Percentiles rank a stretch among this genome's conserved stretches.
phyloP scores from a whole-genome alignment of 2,329 filamentous ascomycete species.

The Neofusicoccum sp. region DNA sequence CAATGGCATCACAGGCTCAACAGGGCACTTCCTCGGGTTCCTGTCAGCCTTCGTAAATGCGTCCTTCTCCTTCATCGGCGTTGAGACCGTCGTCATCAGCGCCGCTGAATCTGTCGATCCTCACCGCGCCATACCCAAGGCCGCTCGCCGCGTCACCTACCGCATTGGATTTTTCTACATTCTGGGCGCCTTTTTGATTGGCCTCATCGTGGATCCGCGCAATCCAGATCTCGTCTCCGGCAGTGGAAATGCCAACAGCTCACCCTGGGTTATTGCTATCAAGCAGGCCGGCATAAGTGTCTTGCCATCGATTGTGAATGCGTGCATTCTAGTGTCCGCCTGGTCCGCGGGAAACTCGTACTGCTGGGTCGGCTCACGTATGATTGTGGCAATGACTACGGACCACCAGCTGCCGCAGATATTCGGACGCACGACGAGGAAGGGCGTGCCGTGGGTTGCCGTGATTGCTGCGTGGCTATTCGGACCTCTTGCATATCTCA shows the following conservation, averaged over 20 bases:
- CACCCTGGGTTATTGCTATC: constrained; percentile 58
- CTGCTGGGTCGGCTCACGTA: not conserved
- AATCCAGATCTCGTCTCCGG: constrained; percentile 46
- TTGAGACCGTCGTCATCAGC: constrained; percentile 61
- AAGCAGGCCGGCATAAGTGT: constrained; percentile 45
- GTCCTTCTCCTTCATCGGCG: constrained; percentile 63
- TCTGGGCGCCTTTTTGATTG: constrained; percentile 55
- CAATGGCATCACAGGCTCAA: constrained; percentile 57
- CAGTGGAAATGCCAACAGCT: constrained; percentile 56
- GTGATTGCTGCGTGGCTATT: constrained; percentile 48
- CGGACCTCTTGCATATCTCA: constrained; percentile 35
- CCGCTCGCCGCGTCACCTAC: constrained; percentile 70
- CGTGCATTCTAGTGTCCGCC: not conserved
- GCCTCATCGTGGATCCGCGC: constrained; percentile 58
- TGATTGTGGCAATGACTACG: not conserved
- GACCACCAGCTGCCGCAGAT: not conserved
- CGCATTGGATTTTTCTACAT: constrained; percentile 62
- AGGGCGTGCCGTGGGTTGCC: not conserved
- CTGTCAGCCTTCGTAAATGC: constrained; percentile 51
- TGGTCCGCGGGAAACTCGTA: constrained; percentile 9
- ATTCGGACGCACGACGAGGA: not conserved
- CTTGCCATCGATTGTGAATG: constrained; percentile 9
- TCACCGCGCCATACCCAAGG: constrained; percentile 54
- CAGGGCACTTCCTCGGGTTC: constrained; percentile 61
- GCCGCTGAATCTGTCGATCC: constrained; percentile 51